Evolutionary conservation across 306 rosid genomes (phyloP).

Genomic region (Prunus padus): DNA sequence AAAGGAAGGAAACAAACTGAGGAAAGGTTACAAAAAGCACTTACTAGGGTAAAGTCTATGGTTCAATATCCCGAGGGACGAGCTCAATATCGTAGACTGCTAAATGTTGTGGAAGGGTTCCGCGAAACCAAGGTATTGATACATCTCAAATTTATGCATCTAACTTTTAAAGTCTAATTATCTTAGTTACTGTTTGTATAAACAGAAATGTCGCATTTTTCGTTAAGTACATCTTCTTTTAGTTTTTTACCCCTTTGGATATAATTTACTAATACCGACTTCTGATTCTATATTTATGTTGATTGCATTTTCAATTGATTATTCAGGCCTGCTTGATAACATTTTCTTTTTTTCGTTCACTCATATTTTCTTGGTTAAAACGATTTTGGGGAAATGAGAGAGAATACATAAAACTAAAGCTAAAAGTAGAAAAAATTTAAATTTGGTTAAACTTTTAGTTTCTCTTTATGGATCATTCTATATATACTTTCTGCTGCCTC

Average conservation of each 20-base stretch:
- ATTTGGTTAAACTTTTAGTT: too few species aligned
- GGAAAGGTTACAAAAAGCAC: slow-evolving; percentile 85
- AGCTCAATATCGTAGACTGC: slow-evolving; percentile 83
- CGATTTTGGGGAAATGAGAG: too few species aligned
- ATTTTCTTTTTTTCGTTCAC: background rate
- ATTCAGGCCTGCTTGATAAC: background rate
- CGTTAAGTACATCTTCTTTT: background rate
- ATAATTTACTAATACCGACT: background rate
- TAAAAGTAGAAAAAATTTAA: too few species aligned
- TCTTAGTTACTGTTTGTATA: background rate
- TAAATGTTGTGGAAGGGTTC: slow-evolving; percentile 73
- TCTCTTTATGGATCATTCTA: too few species aligned
- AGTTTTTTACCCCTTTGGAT: background rate
- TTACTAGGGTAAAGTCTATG: slow-evolving; percentile 89
- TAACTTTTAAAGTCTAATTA: background rate
- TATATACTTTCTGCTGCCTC: too few species aligned
- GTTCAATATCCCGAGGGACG: slow-evolving; percentile 93
- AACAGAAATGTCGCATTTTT: background rate
- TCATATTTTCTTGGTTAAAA: too few species aligned
- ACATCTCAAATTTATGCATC: background rate
- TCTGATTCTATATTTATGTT: background rate
- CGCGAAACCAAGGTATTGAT: slow-evolving; percentile 71
- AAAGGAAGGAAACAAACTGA: slow-evolving; percentile 83
- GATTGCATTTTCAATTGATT: background rate
- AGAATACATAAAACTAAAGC: too few species aligned